Conservation (phyloP, 176 grass and related monocot genomes). For the Poa pratensis region DNA sequence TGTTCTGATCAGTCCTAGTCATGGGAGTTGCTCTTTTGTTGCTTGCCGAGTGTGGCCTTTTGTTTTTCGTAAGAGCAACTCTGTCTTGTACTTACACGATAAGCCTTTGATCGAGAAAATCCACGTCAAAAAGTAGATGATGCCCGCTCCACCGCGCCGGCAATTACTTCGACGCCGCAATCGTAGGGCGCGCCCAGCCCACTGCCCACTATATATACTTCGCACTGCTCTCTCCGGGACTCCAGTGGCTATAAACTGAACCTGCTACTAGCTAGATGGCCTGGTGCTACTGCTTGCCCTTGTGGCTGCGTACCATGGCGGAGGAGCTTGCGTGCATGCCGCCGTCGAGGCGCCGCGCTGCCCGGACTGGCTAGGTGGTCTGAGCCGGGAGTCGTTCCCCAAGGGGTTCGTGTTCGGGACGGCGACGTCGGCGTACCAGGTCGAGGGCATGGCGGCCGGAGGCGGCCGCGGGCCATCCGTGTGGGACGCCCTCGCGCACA, state of each 20-base stretch:
- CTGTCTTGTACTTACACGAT: not conserved
- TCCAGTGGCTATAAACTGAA: not conserved
- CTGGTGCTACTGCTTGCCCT: not conserved
- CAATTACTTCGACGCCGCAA: not conserved
- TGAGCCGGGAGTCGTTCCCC: constrained; percentile 52
- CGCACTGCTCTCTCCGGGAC: not conserved
- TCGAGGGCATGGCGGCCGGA: constrained; percentile 55
- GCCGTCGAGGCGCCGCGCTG: not conserved
- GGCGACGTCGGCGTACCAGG: constrained; percentile 68
- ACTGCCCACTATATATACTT: not conserved
- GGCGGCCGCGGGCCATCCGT: constrained; percentile 57
- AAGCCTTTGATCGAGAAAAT: not conserved
- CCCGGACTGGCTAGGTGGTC: constrained; percentile 19
- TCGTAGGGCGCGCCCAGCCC: not conserved
- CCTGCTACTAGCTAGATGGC: not conserved
- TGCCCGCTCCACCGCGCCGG: not conserved
- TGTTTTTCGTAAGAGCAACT: no score
- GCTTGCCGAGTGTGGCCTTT: not conserved
- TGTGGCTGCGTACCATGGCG: constrained; percentile 8
- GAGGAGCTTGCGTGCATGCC: not conserved
- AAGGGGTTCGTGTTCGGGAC: constrained; percentile 69
- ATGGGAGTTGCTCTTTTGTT: not conserved
- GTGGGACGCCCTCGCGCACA: constrained; percentile 67
- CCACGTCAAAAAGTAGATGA: not conserved
- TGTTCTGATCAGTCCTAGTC: not conserved